Conservation (phyloP, 345 rosid genomes). For the Syzygium oleosum region DNA sequence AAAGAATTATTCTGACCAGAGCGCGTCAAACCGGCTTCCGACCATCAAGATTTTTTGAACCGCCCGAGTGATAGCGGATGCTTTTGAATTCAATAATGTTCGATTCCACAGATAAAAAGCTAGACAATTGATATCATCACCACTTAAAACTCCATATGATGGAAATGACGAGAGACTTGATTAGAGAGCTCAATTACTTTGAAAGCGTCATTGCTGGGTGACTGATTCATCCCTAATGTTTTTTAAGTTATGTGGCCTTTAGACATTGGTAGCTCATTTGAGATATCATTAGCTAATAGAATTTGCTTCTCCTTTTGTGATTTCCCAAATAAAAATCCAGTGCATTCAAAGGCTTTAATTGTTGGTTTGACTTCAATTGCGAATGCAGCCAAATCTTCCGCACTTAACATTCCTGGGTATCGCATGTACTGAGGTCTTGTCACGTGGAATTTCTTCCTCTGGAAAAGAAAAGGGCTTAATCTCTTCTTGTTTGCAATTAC, state of each 20-base stretch:
- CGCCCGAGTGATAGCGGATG: accelerated
- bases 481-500: background rate
- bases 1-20: background rate
- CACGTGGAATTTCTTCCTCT: background rate
- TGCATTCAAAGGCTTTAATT: background rate
- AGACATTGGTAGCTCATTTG: background rate
- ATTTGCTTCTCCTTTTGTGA: background rate
- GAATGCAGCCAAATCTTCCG: background rate
- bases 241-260: background rate
- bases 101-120: background rate
- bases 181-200: background rate
- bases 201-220: background rate
- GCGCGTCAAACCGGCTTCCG: background rate
- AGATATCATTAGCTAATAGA: background rate
- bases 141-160: background rate
- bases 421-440: background rate
- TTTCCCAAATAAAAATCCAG: background rate
- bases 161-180: background rate
- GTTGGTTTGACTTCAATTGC: background rate
- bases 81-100: background rate
- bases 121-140: background rate
- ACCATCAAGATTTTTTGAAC: background rate
- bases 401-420: background rate
- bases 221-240: background rate
- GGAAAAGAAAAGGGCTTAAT: background rate